Conservation (phyloP, 2,329 filamentous ascomycete species). For the Ophiostoma perfectum region DNA sequence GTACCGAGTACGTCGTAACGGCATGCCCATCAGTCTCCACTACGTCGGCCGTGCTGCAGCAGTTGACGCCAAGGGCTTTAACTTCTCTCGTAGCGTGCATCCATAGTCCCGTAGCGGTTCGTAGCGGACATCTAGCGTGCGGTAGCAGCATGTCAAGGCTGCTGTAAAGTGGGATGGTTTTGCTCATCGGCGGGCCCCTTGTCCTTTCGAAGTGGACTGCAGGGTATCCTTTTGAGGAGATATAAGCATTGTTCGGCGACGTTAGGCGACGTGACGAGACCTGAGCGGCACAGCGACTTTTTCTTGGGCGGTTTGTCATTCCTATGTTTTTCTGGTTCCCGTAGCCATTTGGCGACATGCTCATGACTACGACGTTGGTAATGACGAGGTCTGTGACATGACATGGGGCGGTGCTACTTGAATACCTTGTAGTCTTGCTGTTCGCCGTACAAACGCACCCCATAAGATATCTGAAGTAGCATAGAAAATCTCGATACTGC, state of each 20-base stretch:
- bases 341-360: not conserved
- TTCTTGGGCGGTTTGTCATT: not conserved
- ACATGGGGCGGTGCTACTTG: not conserved
- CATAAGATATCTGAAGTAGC: not conserved
- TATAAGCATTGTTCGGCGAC: not conserved
- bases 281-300: not conserved
- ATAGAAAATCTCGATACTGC: not conserved
- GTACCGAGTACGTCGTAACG: not conserved
- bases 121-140: constrained; percentile 5
- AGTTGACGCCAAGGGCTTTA: not conserved
- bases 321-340: not conserved
- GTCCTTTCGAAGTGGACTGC: too few species aligned
- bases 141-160: not conserved
- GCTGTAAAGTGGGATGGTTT: not conserved
- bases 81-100: not conserved
- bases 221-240: too few species aligned
- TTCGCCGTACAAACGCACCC: not conserved
- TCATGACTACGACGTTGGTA: not conserved
- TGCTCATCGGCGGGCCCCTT: not conserved
- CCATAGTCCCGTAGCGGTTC: not conserved
- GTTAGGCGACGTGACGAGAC: not conserved
- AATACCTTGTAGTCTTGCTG: not conserved
- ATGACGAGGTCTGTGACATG: not conserved
- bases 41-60: not conserved
- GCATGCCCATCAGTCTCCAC: not conserved